Percentiles rank a stretch among this genome's conserved stretches.
phyloP scores from a whole-genome alignment of 164 flowering plant species.

The grape (Vitis vinifera) region DNA sequence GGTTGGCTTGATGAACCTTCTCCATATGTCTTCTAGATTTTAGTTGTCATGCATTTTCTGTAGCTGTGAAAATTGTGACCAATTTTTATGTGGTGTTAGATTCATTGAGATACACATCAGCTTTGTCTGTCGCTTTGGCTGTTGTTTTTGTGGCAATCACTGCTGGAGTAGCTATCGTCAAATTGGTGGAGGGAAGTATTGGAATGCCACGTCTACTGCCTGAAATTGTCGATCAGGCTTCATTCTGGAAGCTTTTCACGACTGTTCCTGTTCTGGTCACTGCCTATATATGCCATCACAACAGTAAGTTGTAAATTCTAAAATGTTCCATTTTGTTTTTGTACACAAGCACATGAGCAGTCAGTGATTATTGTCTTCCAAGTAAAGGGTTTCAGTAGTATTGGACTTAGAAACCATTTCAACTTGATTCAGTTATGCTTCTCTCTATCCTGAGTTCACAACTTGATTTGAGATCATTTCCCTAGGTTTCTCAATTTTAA shows the following conservation, averaged over 20 bases:
- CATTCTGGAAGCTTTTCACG: constrained; percentile 77
- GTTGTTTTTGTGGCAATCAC: constrained; percentile 68
- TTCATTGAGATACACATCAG: constrained; percentile 79
- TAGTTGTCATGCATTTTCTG: background rate
- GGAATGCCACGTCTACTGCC: constrained; percentile 62
- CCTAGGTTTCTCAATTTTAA: too few relatives aligned
- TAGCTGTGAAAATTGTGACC: background rate
- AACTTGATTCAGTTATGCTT: too few relatives aligned
- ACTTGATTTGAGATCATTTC: too few relatives aligned
- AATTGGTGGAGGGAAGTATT: constrained; percentile 48
- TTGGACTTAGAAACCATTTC: too few relatives aligned
- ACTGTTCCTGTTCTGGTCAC: constrained; percentile 68
- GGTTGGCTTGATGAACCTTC: too few relatives aligned
- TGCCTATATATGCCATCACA: constrained; percentile 81
- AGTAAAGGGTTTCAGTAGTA: too few relatives aligned
- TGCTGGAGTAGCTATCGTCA: constrained; percentile 45
- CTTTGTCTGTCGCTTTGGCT: constrained; percentile 71
- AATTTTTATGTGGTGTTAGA: constrained; percentile 31
- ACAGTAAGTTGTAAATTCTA: constrained; percentile 34
- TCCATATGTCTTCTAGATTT: too few relatives aligned
- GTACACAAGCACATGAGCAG: background rate
- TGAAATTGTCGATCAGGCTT: constrained; percentile 40
- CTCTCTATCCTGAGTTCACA: too few relatives aligned
- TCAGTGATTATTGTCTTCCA: background rate
- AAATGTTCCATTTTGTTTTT: background rate